A percentile compares a stretch with the other conserved stretches of the same genome.
Conservation (phyloP, 345 rosid genomes). For the Tarenaya hassleriana region DNA sequence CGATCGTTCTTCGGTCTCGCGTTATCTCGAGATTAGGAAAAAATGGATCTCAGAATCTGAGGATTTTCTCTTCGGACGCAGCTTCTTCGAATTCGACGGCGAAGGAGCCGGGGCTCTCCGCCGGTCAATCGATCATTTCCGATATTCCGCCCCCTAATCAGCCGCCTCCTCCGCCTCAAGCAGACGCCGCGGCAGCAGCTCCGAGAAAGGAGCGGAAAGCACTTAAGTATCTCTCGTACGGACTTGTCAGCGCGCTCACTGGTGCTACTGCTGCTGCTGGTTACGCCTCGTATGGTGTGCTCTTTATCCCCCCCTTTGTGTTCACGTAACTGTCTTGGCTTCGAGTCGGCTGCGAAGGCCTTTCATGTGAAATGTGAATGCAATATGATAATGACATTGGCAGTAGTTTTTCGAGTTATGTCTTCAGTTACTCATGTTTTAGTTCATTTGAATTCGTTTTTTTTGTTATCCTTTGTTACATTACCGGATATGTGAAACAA, state of each 20-base stretch:
- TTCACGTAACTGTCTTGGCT: neutral
- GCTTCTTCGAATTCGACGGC: constrained; percentile 31
- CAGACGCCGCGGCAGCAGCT: constrained; percentile 25
- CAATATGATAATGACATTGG: no score
- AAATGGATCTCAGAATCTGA: constrained; percentile 22
- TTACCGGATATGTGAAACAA: neutral
- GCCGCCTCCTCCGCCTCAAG: constrained; percentile 28
- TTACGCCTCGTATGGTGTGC: constrained; percentile 60
- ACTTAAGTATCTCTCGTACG: constrained; percentile 52
- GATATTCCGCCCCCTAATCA: constrained; percentile 33
- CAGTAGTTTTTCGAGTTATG: no score
- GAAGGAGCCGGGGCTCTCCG: constrained; percentile 36
- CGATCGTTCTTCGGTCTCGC: constrained; percentile 48
- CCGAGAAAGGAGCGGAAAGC: constrained; percentile 34
- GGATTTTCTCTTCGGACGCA: constrained; percentile 34
- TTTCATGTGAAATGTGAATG: neutral
- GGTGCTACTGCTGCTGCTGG: constrained; percentile 55
- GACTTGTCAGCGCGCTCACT: constrained; percentile 43
- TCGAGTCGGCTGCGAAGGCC: neutral
- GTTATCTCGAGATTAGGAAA: constrained; percentile 21
- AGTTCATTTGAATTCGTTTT: no score
- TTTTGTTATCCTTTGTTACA: no score
- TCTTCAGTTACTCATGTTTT: no score
- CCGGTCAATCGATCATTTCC: constrained; percentile 38
- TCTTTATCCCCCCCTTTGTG: neutral